These are phyloP conservation scores for Manihot esculenta DNA, from an alignment of 441 rosid species.

Conservation along the genomic window DNA sequence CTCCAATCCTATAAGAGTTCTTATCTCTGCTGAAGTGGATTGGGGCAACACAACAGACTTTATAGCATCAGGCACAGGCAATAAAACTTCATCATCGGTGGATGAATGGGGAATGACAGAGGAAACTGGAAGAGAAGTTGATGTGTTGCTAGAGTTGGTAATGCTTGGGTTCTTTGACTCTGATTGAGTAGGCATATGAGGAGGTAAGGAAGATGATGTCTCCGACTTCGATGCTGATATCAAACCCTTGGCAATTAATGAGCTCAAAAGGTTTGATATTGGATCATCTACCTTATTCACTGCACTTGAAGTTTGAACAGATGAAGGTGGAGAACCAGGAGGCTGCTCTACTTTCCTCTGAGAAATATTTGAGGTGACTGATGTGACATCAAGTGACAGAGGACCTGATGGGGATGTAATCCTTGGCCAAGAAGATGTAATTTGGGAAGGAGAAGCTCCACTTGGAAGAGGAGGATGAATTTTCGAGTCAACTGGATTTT, in stretches of 20 bases:
- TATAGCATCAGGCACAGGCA: conserved; percentile 35
- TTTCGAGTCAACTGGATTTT: conserved; percentile 31
- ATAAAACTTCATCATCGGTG: conserved; percentile 30
- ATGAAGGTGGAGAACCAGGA: conserved; percentile 39
- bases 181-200: conserved; percentile 33
- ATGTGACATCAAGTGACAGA: conserved; percentile 28
- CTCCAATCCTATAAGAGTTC: conserved; percentile 67
- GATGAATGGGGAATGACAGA: conserved; percentile 27
- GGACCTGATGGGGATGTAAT: conserved; percentile 33
- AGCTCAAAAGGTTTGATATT: conserved; percentile 79
- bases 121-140: conserved; percentile 30
- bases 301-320: conserved; percentile 40
- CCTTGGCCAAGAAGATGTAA: conserved; percentile 37
- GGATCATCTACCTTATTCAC: conserved; percentile 55
- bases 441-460: conserved; percentile 31
- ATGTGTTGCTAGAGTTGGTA: conserved; percentile 4
- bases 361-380: conserved; percentile 29
- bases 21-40: conserved; percentile 29
- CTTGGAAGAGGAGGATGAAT: conserved; percentile 41
- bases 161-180: conserved; percentile 24
- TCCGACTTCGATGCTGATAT: conserved; percentile 79
- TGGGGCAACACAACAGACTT: conserved; percentile 32
- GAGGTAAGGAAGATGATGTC: conserved; percentile 35
- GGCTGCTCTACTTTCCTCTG: conserved; percentile 46
- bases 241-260: conserved; percentile 87